Percentiles rank a stretch among this genome's conserved stretches.
These are phyloP conservation scores for Petunia secreta DNA, from an alignment of 257 asterid species.

Conservation along the genomic window DNA sequence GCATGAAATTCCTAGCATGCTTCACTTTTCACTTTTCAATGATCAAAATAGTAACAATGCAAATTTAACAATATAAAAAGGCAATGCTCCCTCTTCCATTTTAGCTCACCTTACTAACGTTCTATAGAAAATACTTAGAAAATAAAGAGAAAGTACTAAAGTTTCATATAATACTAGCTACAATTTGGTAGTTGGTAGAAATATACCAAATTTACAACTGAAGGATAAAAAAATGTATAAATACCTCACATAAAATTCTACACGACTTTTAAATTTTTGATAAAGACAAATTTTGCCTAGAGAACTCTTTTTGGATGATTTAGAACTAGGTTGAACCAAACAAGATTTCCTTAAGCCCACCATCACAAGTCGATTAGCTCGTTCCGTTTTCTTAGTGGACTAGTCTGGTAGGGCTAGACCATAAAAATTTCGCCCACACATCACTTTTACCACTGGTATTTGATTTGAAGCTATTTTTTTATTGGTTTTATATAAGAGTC, in stretches of 20 bases:
- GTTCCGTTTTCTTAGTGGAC: too few relatives aligned
- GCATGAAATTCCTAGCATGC: slow-evolving; percentile 19
- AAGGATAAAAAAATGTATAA: not conserved
- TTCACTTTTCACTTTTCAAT: slow-evolving; percentile 16
- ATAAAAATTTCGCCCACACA: too few relatives aligned
- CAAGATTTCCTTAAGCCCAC: too few relatives aligned
- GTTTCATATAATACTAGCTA: too few relatives aligned
- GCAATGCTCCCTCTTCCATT: slow-evolving; percentile 7
- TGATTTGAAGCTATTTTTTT: too few relatives aligned
- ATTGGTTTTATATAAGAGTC: too few relatives aligned
- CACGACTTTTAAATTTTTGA: not conserved
- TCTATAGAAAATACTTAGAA: not conserved
- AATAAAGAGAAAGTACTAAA: too few relatives aligned
- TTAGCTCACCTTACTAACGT: slow-evolving; percentile 10
- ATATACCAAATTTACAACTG: not conserved
- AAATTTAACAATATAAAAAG: not conserved
- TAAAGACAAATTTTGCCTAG: not conserved
- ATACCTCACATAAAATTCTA: not conserved
- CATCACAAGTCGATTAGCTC: too few relatives aligned
- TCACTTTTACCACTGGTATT: too few relatives aligned
- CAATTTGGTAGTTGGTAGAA: not conserved
- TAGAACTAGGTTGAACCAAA: not conserved
- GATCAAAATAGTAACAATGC: slow-evolving; percentile 13
- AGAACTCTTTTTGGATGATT: not conserved
- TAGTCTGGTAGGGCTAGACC: too few relatives aligned